phyloP scores from a whole-genome alignment of 2,329 filamentous ascomycete species.

The Pseudogymnoascus sp. region DNA sequence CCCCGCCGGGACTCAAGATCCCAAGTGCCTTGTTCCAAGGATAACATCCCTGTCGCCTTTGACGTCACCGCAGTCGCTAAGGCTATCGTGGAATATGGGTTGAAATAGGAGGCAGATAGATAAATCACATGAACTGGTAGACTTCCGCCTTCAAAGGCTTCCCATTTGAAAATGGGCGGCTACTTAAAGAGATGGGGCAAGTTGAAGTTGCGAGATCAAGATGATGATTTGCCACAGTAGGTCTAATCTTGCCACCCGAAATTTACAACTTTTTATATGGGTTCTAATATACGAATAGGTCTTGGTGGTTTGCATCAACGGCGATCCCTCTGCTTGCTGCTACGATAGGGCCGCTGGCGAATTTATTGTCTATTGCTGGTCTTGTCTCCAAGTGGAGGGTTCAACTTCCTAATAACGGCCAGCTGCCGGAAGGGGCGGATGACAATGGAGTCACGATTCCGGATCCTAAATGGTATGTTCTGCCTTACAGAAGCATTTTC shows the following conservation, averaged over 20 bases:
- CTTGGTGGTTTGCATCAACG: constrained; percentile 38
- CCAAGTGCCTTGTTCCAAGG: not conserved
- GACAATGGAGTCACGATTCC: constrained; percentile 45
- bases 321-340: constrained; percentile 57
- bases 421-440: constrained; percentile 39
- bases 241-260: constrained; percentile 13
- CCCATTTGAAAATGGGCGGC: not conserved
- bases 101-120: not conserved
- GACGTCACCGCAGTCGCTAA: not conserved
- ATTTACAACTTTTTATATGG: not conserved
- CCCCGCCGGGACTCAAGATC: not conserved
- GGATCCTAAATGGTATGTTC: constrained; percentile 55
- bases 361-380: constrained; percentile 61
- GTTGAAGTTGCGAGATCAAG: constrained; percentile 30
- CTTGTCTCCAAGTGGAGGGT: constrained; percentile 59
- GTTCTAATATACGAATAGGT: constrained; percentile 20
- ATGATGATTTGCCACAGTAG: constrained; percentile 32
- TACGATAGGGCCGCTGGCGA: constrained; percentile 64
- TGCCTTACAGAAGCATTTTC: not conserved
- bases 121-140: constrained; percentile 11
- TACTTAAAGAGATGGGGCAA: constrained; percentile 19
- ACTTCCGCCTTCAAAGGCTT: constrained; percentile 2
- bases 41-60: constrained; percentile 1
- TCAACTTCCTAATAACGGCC: constrained; percentile 41
- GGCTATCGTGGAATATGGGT: not conserved